Conservation (phyloP, 495 filamentous ascomycete genomes). For the Lophium mytilinum region DNA sequence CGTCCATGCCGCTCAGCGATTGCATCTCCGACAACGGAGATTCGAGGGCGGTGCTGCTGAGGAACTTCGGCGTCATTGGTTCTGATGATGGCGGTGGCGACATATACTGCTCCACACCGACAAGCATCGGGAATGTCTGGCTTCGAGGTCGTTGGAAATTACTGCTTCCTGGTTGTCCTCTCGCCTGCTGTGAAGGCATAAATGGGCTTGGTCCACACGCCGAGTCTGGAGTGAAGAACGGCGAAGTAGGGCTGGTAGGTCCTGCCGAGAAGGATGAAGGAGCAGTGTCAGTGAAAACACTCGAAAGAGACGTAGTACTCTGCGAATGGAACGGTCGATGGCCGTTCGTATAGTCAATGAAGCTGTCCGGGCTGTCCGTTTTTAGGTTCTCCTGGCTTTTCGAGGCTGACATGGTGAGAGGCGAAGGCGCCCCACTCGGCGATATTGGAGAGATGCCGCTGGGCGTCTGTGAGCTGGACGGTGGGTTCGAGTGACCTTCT, state of each 20-base stretch:
- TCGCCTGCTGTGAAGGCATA: slow-evolving; percentile 55
- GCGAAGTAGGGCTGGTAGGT: slow-evolving; percentile 76
- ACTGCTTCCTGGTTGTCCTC: slow-evolving; percentile 47
- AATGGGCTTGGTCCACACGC: slow-evolving; percentile 53
- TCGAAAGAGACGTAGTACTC: slow-evolving; percentile 51
- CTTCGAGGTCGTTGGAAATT: slow-evolving; percentile 72
- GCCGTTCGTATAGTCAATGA: slow-evolving; percentile 45
- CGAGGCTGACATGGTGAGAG: slow-evolving; percentile 57
- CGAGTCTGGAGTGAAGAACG: slow-evolving; percentile 74
- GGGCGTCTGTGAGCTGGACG: slow-evolving; percentile 52
- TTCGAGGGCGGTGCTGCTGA: slow-evolving; percentile 53
- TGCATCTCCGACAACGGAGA: slow-evolving; percentile 57
- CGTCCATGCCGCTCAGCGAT: slow-evolving; percentile 45
- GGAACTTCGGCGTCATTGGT: slow-evolving; percentile 57
- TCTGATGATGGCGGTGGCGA: slow-evolving; percentile 55
- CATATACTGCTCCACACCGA: slow-evolving; percentile 57
- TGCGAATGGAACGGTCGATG: slow-evolving; percentile 53
- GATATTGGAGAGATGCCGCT: slow-evolving; percentile 68
- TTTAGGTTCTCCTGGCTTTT: slow-evolving; percentile 59
- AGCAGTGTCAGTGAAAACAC: slow-evolving; percentile 44
- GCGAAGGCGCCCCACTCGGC: slow-evolving; percentile 52
- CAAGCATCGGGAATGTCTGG: slow-evolving; percentile 77
- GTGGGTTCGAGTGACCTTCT: slow-evolving; percentile 29
- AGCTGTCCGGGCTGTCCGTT: slow-evolving; percentile 42
- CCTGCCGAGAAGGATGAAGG: slow-evolving; percentile 63